phyloP scores from a whole-genome alignment of 2,329 filamentous ascomycete species.

The Pyricularia grisea region DNA sequence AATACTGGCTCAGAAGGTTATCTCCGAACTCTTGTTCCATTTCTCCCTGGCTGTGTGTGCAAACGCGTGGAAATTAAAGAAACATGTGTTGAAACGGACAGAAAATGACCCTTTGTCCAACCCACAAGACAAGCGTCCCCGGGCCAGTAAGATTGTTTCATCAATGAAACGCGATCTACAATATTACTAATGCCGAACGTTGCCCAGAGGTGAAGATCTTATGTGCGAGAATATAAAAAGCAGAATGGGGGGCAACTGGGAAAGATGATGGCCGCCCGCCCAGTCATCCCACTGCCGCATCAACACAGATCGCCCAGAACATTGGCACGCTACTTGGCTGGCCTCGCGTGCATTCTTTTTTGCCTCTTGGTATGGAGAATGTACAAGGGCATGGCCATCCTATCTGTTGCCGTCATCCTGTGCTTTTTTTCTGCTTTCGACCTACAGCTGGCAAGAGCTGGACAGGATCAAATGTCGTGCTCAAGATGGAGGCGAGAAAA shows the following conservation, averaged over 20 bases:
- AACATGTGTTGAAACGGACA: too few species aligned
- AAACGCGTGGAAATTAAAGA: background rate
- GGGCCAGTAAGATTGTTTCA: background rate
- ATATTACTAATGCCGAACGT: background rate
- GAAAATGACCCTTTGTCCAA: too few species aligned
- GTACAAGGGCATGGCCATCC: background rate
- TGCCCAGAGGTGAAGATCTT: background rate
- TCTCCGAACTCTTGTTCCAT: background rate
- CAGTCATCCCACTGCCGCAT: background rate
- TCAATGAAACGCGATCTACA: background rate
- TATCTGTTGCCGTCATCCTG: background rate
- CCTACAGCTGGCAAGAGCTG: background rate
- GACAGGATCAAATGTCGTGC: background rate
- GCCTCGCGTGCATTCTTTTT: background rate
- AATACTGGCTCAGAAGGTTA: background rate
- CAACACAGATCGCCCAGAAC: background rate
- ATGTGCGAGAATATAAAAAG: background rate
- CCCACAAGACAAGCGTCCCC: background rate
- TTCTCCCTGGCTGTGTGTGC: background rate
- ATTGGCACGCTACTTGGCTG: background rate
- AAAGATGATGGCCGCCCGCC: background rate
- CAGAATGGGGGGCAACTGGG: background rate
- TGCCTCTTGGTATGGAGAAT: background rate
- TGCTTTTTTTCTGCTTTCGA: background rate
- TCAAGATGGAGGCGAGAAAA: background rate